These are phyloP conservation scores for Grosmannia clavigera DNA, from an alignment of 2,329 filamentous ascomycete species.

Conservation along the genomic window DNA sequence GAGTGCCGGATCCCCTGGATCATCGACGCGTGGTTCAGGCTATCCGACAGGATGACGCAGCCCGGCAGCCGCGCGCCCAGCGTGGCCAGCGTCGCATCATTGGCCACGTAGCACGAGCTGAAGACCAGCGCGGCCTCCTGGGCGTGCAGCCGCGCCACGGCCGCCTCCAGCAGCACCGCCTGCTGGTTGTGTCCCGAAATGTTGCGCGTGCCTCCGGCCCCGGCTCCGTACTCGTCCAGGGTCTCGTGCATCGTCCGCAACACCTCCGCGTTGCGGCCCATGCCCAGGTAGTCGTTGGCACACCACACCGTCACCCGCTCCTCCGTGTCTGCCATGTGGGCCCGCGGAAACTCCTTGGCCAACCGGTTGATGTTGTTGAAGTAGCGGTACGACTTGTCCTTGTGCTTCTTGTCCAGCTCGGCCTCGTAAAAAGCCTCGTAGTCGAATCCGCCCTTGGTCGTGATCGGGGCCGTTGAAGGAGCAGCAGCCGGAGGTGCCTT, in stretches of 20 bases:
- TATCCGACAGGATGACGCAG: slow-evolving; percentile 96
- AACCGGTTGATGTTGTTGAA: slow-evolving; percentile 99
- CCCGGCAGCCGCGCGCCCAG: slow-evolving; percentile 93
- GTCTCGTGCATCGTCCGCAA: slow-evolving; percentile 89
- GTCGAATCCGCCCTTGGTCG: slow-evolving; percentile 46
- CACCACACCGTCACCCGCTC: slow-evolving; percentile 96
- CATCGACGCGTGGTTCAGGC: slow-evolving; percentile 96
- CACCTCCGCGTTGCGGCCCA: slow-evolving; percentile 84
- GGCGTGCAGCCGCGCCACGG: slow-evolving; percentile 75
- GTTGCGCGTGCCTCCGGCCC: slow-evolving; percentile 89
- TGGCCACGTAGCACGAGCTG: slow-evolving; percentile 95
- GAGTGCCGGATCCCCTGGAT: slow-evolving; percentile 98
- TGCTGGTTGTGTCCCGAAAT: slow-evolving; percentile 98
- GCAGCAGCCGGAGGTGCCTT: slow-evolving; percentile 16
- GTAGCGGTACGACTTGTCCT: slow-evolving; percentile 98
- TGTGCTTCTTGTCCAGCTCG: slow-evolving; percentile 96
- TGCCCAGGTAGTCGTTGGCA: slow-evolving; percentile 97
- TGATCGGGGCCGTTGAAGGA: background rate
- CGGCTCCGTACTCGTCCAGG: slow-evolving; percentile 85
- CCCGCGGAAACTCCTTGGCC: slow-evolving; percentile 88
- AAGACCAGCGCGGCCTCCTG: slow-evolving; percentile 92
- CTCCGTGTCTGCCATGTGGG: slow-evolving; percentile 73
- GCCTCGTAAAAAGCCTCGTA: slow-evolving; percentile 80
- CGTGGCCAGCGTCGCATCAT: slow-evolving; percentile 91
- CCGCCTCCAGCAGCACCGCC: slow-evolving; percentile 70